Conservation (phyloP, 1,139 yeast genomes). For the Blastobotrys arbuscula region DNA sequence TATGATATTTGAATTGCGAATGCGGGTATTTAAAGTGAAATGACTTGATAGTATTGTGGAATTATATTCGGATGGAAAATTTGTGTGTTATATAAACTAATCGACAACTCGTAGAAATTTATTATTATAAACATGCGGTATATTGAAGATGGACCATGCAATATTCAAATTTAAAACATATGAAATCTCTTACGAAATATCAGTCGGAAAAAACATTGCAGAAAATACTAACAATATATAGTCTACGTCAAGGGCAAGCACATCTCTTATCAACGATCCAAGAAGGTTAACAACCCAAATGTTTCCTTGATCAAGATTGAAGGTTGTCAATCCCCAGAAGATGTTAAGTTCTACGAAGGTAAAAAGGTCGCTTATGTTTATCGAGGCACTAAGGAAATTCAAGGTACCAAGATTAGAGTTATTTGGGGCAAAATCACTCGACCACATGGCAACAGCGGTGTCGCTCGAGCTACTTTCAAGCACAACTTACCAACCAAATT, state of each 20-base stretch:
- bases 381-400: constrained; percentile 96
- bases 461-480: constrained; percentile 98
- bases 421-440: constrained; percentile 95
- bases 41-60: too few relatives aligned
- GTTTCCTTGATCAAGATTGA: constrained; percentile 91
- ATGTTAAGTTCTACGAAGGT: constrained; percentile 98
- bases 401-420: constrained; percentile 99
- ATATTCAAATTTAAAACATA: neutral
- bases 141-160: too few relatives aligned
- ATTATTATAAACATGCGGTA: too few relatives aligned
- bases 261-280: constrained; percentile 99
- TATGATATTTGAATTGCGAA: too few relatives aligned
- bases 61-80: too few relatives aligned
- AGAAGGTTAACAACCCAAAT: constrained; percentile 97
- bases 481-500: constrained; percentile 99
- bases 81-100: too few relatives aligned
- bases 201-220: neutral
- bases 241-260: constrained; percentile 99
- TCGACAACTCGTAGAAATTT: too few relatives aligned
- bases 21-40: too few relatives aligned
- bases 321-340: constrained; percentile 88
- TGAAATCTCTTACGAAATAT: neutral
- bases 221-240: constrained; percentile 28
- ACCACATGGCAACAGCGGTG: constrained; percentile 98
- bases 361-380: constrained; percentile 99